Evolutionary conservation across 257 asterid species (phyloP), one percentile per base, ranked within the genome.

Genomic region (Salvia hispanica): DNA sequence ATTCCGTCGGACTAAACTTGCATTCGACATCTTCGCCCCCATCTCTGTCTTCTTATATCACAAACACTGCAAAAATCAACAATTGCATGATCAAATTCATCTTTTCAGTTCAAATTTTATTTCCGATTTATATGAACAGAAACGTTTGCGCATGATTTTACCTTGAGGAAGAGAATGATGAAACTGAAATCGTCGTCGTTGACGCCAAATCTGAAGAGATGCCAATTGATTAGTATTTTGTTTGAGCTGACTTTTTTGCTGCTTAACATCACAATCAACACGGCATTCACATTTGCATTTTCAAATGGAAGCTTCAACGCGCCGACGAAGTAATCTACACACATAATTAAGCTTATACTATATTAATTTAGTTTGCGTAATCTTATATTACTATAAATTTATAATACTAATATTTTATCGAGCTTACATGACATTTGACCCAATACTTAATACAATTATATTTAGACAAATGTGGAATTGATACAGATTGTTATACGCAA

Each of bases 21-120:
- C 72, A 36, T 28, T 71, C 46, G 61, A 47, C 67, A 43, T 73
- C 55, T 76, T 83, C 53, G 54, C 80, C 53, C 83, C 88, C 88
- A 83, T 83, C 21, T 18, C 21, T 18, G 21, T 18, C 21, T 18
- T 18, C 21, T 25, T 25, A 25, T 25, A 34, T 34, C 58, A 34
- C 62, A 62, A 18, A 58, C 40, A 48, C 55, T 44, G 7, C 15
- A 39, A 64, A 18, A 60, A 47, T 3, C 52, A 12, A 14, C 25
- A 3, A 48, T 16, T n/a, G 9, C 9, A 1, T 2, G 54, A 14
- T 48, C 25, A 48, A 48, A 1, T 6, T 48, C 54, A 48, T 8
- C 3, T 6, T 14, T 48, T 47, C 3, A 47, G 5, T 47, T 47
- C 13, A 4, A 0, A 5, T 47, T 14, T 14, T n/a, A 3, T 14